phyloP scores from a whole-genome alignment of 108 stramenopile genomes.

The Bacterosira constricta region DNA sequence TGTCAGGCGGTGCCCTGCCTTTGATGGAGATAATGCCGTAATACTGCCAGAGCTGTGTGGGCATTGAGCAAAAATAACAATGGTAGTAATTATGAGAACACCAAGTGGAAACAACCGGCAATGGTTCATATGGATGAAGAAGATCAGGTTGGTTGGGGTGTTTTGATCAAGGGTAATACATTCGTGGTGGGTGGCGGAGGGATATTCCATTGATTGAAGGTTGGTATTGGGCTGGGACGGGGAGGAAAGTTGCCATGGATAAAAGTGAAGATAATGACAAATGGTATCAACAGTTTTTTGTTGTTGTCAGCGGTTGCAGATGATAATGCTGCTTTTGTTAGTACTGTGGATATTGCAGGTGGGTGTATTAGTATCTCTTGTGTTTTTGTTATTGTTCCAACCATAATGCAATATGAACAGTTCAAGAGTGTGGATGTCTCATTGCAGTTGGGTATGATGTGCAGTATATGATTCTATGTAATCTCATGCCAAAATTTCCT shows the following conservation, averaged over 20 bases:
- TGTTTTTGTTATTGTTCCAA: background rate
- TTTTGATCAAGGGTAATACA: background rate
- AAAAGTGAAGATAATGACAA: background rate
- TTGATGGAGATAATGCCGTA: background rate
- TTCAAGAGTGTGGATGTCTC: too few species aligned
- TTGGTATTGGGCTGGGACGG: background rate
- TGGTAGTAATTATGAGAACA: background rate
- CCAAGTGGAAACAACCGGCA: background rate
- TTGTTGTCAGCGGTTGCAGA: background rate
- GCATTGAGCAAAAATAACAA: background rate
- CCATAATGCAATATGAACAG: too few species aligned
- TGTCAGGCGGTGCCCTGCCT: background rate
- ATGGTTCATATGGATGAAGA: background rate
- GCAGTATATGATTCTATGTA: too few species aligned
- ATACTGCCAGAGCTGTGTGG: background rate
- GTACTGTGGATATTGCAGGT: conserved; percentile 1
- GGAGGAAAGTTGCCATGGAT: background rate
- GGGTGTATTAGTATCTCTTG: too few species aligned
- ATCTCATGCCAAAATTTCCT: too few species aligned
- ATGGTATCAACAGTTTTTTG: background rate
- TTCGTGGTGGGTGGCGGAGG: background rate
- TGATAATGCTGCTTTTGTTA: conserved; percentile 1
- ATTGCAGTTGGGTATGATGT: too few species aligned
- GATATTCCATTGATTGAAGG: background rate
- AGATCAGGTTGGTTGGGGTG: conserved; percentile 5